phyloP scores from a whole-genome alignment of 202 grass and related monocot genomes.

The Setaria viridis region DNA sequence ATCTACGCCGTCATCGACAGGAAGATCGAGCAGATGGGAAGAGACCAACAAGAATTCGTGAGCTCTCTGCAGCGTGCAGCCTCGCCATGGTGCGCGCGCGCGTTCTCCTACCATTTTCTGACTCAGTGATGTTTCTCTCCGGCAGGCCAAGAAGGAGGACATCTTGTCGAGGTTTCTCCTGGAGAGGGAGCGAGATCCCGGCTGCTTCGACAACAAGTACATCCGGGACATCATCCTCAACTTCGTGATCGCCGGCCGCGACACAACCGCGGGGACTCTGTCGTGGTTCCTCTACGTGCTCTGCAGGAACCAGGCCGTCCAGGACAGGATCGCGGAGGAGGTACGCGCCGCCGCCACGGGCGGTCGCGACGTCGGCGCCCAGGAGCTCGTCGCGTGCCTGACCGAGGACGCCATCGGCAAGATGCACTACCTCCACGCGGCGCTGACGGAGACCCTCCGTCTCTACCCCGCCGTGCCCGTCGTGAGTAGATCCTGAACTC shows the following conservation, averaged over 20 bases:
- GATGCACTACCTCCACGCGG: slow-evolving; percentile 79
- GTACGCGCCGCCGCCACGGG: slow-evolving; percentile 44
- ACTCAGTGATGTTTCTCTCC: slow-evolving; percentile 12
- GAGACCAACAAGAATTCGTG: slow-evolving; percentile 48
- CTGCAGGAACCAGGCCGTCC: slow-evolving; percentile 49
- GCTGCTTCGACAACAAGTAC: slow-evolving; percentile 66
- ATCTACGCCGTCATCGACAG: slow-evolving; percentile 55
- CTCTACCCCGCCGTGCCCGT: slow-evolving; percentile 69
- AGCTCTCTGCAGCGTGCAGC: slow-evolving; percentile 2
- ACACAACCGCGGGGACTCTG: slow-evolving; percentile 73
- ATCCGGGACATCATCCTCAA: slow-evolving; percentile 80
- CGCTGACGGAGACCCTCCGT: slow-evolving; percentile 68
- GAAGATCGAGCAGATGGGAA: slow-evolving; percentile 52
- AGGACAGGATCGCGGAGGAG: slow-evolving; percentile 49
- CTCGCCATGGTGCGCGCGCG: background rate
- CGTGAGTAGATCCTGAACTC: slow-evolving; percentile 24
- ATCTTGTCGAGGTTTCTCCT: slow-evolving; percentile 74
- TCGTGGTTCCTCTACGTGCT: slow-evolving; percentile 74
- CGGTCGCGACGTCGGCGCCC: slow-evolving; percentile 23
- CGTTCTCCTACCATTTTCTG: background rate
- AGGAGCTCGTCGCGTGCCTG: slow-evolving; percentile 37
- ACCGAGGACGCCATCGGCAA: slow-evolving; percentile 63
- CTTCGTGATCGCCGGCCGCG: slow-evolving; percentile 73
- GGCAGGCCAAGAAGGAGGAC: slow-evolving; percentile 70
- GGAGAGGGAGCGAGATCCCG: slow-evolving; percentile 53